Evolutionary conservation across 345 rosid species (phyloP), one percentile per base, ranked within the genome.

Genomic region (Limnanthes douglasii): DNA sequence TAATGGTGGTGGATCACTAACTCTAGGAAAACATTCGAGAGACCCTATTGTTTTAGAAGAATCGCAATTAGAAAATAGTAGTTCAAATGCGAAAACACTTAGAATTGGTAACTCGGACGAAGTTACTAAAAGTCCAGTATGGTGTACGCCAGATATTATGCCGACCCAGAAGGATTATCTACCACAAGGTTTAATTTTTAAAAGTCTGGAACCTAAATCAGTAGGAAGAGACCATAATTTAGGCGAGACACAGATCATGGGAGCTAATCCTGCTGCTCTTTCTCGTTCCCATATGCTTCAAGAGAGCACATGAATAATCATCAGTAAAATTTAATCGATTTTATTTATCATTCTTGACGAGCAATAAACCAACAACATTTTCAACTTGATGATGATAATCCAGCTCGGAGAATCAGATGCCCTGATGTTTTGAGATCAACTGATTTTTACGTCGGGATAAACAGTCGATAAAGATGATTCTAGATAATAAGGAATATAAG

Each of bases 21-120:
- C 57, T 3, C 64, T 78, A 24, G 90, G 90, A 36, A 78, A 78
- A 70, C 90, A 73, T 62, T 68, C 65, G 8, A 63, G 84, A 62
- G 77, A 78, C 32, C 24, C 48, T 3, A 61, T 46, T 45, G 19
- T 35, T 36, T 41, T 40, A n/a, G 70, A 52, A 24, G 64, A 59
- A 38, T 68, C 45, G 28, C 64, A 51, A 17, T 48, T 59, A 28
- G 73, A 67, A 30, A 70, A 46, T 25, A 46, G 50, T 23, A 11
- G 66, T 18, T 48, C 70, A 53, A 68, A 63, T 29, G 68, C 90
- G 0, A 78, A 65, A 49, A 66, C 68, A 5, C 38, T 58, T 53
- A 68, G 76, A 59, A 53, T 78, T 0, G 56, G 63, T 43, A 61
- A 58, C 28, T 53, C 60, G 0, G 54, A 27, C 7, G 76, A 68